These are phyloP conservation scores for Rhodomyrtus tomentosa DNA, from an alignment of 345 rosid species.

Conservation along the genomic window DNA sequence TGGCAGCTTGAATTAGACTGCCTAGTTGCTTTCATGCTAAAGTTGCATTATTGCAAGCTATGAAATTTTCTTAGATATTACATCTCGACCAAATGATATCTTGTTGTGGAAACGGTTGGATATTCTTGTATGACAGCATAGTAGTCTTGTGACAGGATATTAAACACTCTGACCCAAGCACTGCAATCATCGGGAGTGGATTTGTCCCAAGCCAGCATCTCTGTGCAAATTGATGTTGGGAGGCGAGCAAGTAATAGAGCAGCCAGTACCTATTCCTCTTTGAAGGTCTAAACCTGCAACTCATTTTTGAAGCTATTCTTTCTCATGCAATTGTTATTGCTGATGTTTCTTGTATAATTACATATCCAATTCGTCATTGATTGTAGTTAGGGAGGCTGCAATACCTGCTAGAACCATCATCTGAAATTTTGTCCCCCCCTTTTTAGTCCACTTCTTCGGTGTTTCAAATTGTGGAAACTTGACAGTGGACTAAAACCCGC, in stretches of 20 bases:
- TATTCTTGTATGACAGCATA: not conserved
- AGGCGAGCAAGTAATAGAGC: constrained; percentile 21
- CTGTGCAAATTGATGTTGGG: constrained; percentile 55
- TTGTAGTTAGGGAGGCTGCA: not conserved
- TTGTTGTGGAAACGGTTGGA: not conserved
- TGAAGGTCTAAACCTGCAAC: constrained; percentile 27
- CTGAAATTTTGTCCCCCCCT: not conserved
- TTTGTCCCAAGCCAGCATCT: constrained; percentile 45
- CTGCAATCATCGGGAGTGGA: constrained; percentile 65
- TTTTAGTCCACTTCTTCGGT: not conserved
- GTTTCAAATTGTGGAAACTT: not conserved
- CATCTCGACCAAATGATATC: not conserved
- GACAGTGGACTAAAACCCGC: not conserved
- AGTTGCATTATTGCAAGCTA: not conserved
- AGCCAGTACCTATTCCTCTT: constrained; percentile 8
- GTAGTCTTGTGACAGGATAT: constrained; percentile 32
- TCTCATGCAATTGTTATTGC: not conserved
- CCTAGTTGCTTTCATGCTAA: not conserved
- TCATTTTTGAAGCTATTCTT: not conserved
- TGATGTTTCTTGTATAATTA: not conserved
- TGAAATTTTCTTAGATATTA: not conserved
- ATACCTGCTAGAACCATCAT: not conserved
- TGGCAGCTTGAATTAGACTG: not conserved
- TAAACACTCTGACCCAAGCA: constrained; percentile 37
- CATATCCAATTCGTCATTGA: not conserved